phyloP scores from a whole-genome alignment of 2,329 filamentous ascomycete species.

The Sporothrix variecibatus region DNA sequence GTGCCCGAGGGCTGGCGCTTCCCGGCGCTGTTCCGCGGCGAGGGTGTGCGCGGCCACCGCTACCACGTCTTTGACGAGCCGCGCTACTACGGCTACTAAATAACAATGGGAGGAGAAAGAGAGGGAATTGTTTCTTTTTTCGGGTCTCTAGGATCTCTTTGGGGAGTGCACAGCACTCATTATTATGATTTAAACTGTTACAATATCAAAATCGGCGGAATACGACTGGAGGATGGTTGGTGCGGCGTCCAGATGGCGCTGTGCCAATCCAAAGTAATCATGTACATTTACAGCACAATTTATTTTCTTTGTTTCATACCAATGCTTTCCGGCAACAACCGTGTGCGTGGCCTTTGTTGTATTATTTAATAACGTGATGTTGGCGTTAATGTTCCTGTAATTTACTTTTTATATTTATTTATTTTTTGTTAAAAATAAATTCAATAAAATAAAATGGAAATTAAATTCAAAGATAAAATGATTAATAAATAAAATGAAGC shows the following conservation, averaged over 20 bases:
- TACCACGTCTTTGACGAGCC: conserved; percentile 97
- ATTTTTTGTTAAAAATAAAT: neutral
- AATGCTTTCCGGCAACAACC: neutral
- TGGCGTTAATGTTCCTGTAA: neutral
- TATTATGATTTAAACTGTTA: neutral
- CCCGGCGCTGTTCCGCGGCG: conserved; percentile 77
- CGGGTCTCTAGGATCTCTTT: neutral
- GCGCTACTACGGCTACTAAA: conserved; percentile 61
- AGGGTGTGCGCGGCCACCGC: conserved; percentile 82
- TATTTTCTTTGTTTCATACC: neutral
- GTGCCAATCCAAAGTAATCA: neutral
- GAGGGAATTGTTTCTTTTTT: too few species aligned
- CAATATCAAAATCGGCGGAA: neutral
- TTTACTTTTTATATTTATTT: neutral
- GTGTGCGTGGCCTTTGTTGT: too few species aligned
- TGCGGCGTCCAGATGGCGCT: neutral
- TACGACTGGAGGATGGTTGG: neutral
- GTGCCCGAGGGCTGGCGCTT: conserved; percentile 79
- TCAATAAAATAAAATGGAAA: neutral
- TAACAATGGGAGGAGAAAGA: too few species aligned
- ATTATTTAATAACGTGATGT: too few species aligned
- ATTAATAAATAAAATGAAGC: neutral
- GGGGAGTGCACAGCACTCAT: neutral
- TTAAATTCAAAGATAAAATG: neutral
- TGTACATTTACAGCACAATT: neutral